Percentiles rank a stretch among this genome's conserved stretches.
phyloP scores from a whole-genome alignment of 352 stramenopile species.

The Globisporangium ultimum region DNA sequence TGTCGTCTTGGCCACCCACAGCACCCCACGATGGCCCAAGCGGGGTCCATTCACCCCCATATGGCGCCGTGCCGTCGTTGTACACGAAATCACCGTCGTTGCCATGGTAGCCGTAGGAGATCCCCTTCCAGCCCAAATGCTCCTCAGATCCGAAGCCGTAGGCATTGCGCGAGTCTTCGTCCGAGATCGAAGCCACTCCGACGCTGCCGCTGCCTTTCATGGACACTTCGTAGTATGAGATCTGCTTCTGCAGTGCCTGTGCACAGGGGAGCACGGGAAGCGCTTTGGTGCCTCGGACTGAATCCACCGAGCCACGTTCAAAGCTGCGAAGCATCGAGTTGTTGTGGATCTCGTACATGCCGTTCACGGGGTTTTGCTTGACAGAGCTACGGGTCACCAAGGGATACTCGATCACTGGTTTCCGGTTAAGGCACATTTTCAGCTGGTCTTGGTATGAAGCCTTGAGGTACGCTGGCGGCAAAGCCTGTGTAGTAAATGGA shows the following conservation, averaged over 20 bases:
- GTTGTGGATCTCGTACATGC: constrained; percentile 58
- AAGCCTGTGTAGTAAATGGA: constrained; percentile 7
- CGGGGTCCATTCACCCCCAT: constrained; percentile 67
- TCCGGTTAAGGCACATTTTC: constrained; percentile 35
- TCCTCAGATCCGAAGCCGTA: constrained; percentile 83
- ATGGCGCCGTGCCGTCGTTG: constrained; percentile 64
- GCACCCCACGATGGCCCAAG: constrained; percentile 70
- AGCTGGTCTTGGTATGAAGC: constrained; percentile 46
- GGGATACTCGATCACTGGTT: constrained; percentile 23
- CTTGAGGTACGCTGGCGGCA: constrained; percentile 33
- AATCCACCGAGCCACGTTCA: constrained; percentile 63
- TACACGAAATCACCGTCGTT: constrained; percentile 86
- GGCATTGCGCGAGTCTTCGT: constrained; percentile 40
- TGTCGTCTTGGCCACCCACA: constrained; percentile 21
- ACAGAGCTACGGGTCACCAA: constrained; percentile 64
- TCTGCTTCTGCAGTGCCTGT: constrained; percentile 37
- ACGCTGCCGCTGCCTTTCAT: constrained; percentile 76
- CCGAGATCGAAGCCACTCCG: constrained; percentile 64
- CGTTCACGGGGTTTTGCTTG: constrained; percentile 19
- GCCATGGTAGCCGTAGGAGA: constrained; percentile 83
- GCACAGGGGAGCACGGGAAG: constrained; percentile 59
- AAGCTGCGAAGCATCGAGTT: constrained; percentile 85
- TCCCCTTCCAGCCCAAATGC: constrained; percentile 77
- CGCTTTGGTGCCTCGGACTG: constrained; percentile 46
- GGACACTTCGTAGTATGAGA: constrained; percentile 80